Conservation (phyloP, 345 rosid genomes). For the Punica granatum region DNA sequence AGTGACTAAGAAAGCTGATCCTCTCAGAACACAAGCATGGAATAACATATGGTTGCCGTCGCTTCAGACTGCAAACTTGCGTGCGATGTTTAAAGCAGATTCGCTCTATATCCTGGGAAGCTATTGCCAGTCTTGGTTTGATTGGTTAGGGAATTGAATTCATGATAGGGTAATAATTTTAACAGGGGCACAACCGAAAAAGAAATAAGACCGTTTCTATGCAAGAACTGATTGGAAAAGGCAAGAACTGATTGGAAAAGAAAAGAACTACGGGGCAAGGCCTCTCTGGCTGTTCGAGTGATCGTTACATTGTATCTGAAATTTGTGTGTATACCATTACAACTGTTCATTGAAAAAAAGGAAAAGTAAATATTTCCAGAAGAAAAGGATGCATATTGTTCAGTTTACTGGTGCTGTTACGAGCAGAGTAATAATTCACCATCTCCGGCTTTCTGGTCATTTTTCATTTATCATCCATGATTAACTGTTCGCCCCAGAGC, state of each 20-base stretch:
- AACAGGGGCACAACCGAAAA: not conserved
- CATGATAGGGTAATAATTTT: not conserved
- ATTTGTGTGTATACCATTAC: not conserved
- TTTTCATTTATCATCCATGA: too few relatives aligned
- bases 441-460: too few relatives aligned
- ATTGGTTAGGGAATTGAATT: not conserved
- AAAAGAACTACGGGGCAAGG: not conserved
- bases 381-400: not conserved
- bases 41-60: not conserved
- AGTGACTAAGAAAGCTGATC: constrained; percentile 8
- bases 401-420: not conserved
- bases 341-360: not conserved
- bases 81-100: not conserved
- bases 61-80: not conserved
- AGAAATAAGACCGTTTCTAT: not conserved
- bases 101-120: constrained; percentile 4
- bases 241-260: not conserved
- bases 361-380: not conserved
- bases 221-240: not conserved
- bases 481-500: too few relatives aligned
- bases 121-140: not conserved
- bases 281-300: not conserved
- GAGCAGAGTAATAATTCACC: too few relatives aligned
- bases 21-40: constrained; percentile 4
- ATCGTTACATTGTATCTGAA: not conserved